These are phyloP conservation scores for Coemansia sp. DNA, from an alignment of 371 early-diverging fungal genomes.

Conservation along the genomic window DNA sequence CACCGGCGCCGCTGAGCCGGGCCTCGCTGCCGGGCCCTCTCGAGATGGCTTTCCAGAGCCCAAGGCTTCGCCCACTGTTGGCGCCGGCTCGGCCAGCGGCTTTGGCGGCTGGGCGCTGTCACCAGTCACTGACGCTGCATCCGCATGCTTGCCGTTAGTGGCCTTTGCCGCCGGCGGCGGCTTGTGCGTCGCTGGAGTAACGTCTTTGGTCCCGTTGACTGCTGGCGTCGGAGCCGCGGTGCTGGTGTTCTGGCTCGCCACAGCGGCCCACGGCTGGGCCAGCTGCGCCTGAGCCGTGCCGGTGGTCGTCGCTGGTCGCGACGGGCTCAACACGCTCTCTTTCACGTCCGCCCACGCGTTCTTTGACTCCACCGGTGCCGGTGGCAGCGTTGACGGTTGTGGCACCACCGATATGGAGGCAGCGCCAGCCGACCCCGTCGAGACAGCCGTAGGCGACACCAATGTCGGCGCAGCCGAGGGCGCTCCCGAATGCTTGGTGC, in stretches of 20 bases:
- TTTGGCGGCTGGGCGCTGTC: neutral
- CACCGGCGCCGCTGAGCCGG: constrained; percentile 1
- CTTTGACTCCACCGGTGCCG: constrained; percentile 47
- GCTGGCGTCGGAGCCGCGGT: neutral
- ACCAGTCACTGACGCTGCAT: neutral
- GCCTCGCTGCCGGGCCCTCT: neutral
- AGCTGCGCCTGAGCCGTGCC: constrained; percentile 28
- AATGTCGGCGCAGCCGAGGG: neutral
- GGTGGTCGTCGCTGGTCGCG: constrained; percentile 36
- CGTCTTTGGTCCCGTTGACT: constrained; percentile 8
- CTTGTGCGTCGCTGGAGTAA: neutral
- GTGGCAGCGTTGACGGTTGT: constrained; percentile 42
- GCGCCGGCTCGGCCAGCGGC: neutral
- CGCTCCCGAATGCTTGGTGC: constrained; percentile 2
- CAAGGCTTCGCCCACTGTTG: neutral
- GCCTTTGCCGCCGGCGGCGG: neutral
- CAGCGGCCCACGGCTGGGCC: constrained; percentile 53
- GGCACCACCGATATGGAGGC: constrained; percentile 18
- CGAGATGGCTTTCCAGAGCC: neutral
- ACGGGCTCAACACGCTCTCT: constrained; percentile 48
- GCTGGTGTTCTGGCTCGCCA: constrained; percentile 42
- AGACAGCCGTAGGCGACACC: too few relatives aligned
- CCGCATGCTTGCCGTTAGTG: neutral
- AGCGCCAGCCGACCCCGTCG: neutral
- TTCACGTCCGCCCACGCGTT: constrained; percentile 53